Conservation (phyloP, 2,329 filamentous ascomycete genomes). For the Aspergillus clavatus region DNA sequence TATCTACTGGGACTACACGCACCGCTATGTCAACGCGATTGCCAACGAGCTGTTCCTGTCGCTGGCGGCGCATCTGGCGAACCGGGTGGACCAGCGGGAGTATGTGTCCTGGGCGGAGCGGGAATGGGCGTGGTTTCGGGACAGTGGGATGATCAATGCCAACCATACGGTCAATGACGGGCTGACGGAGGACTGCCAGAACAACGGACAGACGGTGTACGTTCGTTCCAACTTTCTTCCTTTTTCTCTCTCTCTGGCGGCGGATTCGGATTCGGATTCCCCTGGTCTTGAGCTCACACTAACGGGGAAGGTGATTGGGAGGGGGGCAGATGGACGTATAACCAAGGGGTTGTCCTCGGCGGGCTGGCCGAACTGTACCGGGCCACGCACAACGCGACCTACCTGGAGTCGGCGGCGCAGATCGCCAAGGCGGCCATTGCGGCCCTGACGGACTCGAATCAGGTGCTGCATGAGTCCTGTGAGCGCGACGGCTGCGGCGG, state of each 20-base stretch:
- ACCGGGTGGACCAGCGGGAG: conserved; percentile 39
- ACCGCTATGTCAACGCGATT: conserved; percentile 50
- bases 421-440: conserved; percentile 53
- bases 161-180: conserved; percentile 53
- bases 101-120: conserved; percentile 46
- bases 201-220: conserved; percentile 37
- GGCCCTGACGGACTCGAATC: conserved; percentile 41
- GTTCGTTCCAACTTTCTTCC: no score
- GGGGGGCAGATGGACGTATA: conserved; percentile 51
- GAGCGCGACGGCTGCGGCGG: conserved; percentile 47
- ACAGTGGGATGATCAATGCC: conserved; percentile 45
- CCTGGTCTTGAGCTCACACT: no score
- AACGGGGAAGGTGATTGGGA: no score
- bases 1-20: conserved; percentile 46
- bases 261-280: no score
- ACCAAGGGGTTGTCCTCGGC: conserved; percentile 58
- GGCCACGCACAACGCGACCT: conserved; percentile 39
- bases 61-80: conserved; percentile 53
- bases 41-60: conserved; percentile 55
- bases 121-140: conserved; percentile 50
- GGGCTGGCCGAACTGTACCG: conserved; percentile 52
- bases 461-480: conserved; percentile 52
- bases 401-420: conserved; percentile 41
- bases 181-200: conserved; percentile 47
- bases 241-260: no score